phyloP scores from a whole-genome alignment of 345 rosid genomes.

The Salix caprea region DNA sequence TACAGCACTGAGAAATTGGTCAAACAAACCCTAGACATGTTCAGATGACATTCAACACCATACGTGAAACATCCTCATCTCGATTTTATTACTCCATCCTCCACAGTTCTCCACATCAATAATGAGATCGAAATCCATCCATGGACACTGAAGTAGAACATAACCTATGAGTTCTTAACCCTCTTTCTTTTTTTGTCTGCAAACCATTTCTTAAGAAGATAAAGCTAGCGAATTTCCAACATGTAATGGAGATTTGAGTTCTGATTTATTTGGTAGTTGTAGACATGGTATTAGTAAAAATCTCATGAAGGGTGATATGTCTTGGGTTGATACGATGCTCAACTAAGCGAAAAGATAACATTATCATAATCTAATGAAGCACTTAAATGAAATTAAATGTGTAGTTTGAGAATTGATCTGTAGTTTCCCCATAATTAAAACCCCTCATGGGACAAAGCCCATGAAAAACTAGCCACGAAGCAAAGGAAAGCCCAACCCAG shows the following conservation, averaged over 20 bases:
- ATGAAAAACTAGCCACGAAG: not conserved
- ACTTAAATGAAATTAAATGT: not conserved
- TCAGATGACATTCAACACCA: not conserved
- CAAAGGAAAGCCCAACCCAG: not conserved
- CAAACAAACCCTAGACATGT: not conserved
- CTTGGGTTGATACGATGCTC: too few relatives aligned
- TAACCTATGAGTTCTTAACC: not conserved
- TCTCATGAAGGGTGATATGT: too few relatives aligned
- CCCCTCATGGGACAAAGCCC: not conserved
- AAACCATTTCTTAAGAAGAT: not conserved
- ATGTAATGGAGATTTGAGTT: too few relatives aligned
- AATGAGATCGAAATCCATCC: not conserved
- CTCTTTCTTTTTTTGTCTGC: not conserved
- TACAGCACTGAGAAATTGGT: not conserved
- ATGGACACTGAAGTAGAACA: not conserved
- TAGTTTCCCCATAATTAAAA: not conserved
- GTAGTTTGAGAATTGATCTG: not conserved
- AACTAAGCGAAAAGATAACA: too few relatives aligned
- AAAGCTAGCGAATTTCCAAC: not conserved
- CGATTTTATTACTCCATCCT: not conserved
- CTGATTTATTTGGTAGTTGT: too few relatives aligned
- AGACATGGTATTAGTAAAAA: too few relatives aligned
- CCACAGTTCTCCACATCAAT: not conserved
- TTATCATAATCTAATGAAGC: not conserved
- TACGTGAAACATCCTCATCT: not conserved